A percentile compares a stretch with the other conserved stretches of the same genome.
Conservation (phyloP, 495 filamentous ascomycete species). For the Ascodesmis nigricans region DNA sequence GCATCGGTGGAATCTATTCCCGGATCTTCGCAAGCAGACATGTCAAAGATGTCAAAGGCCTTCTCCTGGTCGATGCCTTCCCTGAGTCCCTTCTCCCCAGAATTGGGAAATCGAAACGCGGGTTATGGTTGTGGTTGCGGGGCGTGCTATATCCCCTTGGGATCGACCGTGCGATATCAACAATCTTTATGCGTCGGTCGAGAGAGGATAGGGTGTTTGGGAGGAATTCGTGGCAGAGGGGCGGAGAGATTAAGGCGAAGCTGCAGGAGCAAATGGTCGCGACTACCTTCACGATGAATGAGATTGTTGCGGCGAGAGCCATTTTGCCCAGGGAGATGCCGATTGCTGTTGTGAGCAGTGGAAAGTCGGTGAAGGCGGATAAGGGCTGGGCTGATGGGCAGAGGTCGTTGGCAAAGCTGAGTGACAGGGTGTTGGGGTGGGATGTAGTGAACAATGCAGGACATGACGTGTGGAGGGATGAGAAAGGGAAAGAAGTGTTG, state of each 20-base stretch:
- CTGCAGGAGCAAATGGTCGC: slow-evolving; percentile 85
- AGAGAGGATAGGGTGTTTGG: slow-evolving; percentile 75
- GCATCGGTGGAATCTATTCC: slow-evolving; percentile 45
- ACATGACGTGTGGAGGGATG: slow-evolving; percentile 63
- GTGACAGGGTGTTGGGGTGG: slow-evolving; percentile 55
- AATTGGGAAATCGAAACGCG: slow-evolving; percentile 42
- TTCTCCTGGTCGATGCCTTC: slow-evolving; percentile 67
- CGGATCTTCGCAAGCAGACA: slow-evolving; percentile 76
- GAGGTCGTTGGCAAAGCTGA: slow-evolving; percentile 58
- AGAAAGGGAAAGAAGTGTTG: slow-evolving; percentile 43
- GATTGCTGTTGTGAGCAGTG: slow-evolving; percentile 64
- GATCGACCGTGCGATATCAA: slow-evolving; percentile 51
- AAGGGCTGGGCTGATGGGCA: slow-evolving; percentile 58
- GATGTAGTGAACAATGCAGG: slow-evolving; percentile 68
- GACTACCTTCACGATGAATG: slow-evolving; percentile 53
- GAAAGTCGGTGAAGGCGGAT: slow-evolving; percentile 31
- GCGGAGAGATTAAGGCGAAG: slow-evolving; percentile 65
- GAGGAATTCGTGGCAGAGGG: slow-evolving; percentile 49
- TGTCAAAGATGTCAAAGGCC: slow-evolving; percentile 41
- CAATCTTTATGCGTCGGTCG: slow-evolving; percentile 53
- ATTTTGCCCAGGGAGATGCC: slow-evolving; percentile 54
- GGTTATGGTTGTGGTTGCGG: slow-evolving; percentile 65
- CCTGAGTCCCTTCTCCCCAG: slow-evolving; percentile 62
- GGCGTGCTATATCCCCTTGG: slow-evolving; percentile 73
- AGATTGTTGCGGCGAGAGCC: slow-evolving; percentile 48